Evolutionary conservation across 2,329 filamentous ascomycete species (phyloP).

Genomic region (Colletotrichum siamense): DNA sequence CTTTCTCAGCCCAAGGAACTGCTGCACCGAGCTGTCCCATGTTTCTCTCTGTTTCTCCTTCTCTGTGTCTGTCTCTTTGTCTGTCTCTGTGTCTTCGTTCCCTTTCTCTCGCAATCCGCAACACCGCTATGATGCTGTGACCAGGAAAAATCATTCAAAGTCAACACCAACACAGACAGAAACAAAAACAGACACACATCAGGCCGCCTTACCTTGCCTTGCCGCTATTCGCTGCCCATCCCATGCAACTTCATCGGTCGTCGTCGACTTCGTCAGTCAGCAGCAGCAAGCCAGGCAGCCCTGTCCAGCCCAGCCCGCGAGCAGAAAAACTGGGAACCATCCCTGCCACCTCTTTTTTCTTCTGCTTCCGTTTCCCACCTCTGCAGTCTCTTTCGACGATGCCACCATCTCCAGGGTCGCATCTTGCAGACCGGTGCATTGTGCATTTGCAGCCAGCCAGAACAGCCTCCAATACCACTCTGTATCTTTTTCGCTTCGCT

Average conservation of each 20-base stretch:
- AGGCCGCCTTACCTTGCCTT: neutral
- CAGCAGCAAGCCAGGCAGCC: neutral
- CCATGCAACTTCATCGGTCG: neutral
- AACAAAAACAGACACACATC: neutral
- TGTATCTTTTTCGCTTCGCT: neutral
- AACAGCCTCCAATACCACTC: neutral
- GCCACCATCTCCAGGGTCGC: conserved; percentile 5
- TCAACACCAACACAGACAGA: neutral
- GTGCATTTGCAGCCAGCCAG: neutral
- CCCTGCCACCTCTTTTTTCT: conserved; percentile 8
- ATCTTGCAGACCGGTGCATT: neutral
- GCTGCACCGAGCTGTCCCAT: neutral
- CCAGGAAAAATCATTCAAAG: neutral
- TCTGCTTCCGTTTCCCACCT: neutral
- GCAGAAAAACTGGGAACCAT: conserved; percentile 25
- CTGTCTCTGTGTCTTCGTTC: neutral
- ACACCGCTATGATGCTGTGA: neutral
- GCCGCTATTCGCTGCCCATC: neutral
- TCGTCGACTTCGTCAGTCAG: neutral
- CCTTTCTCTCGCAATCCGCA: neutral
- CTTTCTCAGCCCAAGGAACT: neutral
- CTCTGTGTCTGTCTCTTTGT: neutral
- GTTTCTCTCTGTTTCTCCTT: neutral
- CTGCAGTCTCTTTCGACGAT: neutral
- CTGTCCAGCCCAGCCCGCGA: neutral